Base-by-base conservation (phyloP, 2,329 filamentous ascomycete species). In the Fusarium azukiicola region DNA sequence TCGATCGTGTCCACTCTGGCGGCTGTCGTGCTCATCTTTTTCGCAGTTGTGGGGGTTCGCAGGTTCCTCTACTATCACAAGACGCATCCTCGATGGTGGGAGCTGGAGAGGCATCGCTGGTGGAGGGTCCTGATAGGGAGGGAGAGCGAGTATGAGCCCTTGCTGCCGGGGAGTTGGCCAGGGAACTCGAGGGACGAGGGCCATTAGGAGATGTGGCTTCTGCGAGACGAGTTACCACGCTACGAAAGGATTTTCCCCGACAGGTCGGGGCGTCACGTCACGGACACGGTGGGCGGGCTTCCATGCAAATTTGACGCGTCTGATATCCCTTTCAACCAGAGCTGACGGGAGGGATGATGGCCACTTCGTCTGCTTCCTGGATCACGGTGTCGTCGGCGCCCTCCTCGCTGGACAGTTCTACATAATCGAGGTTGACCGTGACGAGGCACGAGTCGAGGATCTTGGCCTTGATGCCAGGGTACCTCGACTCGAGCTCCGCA, bases 341-440 rank as follows among this genome's bases (percentile, higher is more conserved):
- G 89, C 96, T 98, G 79, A 98, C 96, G 14, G 96, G 96, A 46
- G 96, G 96, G 73, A 98, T 97, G 47, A 98, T 95, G 54, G 95
- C 96, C 71, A 98, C 96, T 88, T 98, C 96, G 84, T 98, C 96
- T 40, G 95, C 96, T 77, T 93, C 93, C 68, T 93, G 87, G 73
- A 98, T 95, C 72, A 93, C 85, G 38, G 90, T 80, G 21, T 88
- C 88, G 13, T 84, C 83, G 21, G 82, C 83, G 23, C 87, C 86
- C 23, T 86, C 86, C 44, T 87, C 87, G 52, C 90, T 89, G 16
- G 91, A 89, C 16, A 96, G 81, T 84, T 98, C 95, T 83, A 97
- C 94, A 87, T 98, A 98, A 74, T 96, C 92, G 70, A 97, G 88
- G 80, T 98, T 98, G 84, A 98, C 89, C 36, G 96, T 97, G 77